phyloP scores from a whole-genome alignment of 2,329 filamentous ascomycete species.

The Westerdykella aurantiaca region DNA sequence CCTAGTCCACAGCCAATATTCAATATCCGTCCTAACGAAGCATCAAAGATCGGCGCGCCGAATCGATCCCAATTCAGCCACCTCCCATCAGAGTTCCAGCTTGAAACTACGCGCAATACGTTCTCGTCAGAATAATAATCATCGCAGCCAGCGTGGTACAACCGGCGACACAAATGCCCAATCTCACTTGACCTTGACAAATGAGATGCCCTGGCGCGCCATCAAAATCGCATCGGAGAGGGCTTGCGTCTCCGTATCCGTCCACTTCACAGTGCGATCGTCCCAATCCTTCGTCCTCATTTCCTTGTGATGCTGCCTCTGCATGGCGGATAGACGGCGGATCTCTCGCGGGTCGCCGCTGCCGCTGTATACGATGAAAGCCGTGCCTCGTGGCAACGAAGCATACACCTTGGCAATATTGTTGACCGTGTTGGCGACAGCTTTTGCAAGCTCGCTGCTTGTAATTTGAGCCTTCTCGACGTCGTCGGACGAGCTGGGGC shows the following conservation, averaged over 20 bases:
- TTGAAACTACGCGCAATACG: background rate
- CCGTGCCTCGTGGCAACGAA: slow-evolving; percentile 53
- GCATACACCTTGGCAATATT: slow-evolving; percentile 51
- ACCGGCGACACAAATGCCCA: slow-evolving; percentile 21
- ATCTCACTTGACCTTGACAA: slow-evolving; percentile 53
- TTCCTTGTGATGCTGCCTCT: slow-evolving; percentile 52
- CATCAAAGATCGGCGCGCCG: no score
- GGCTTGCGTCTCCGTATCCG: slow-evolving; percentile 57
- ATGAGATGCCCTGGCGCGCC: slow-evolving; percentile 54
- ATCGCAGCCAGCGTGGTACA: slow-evolving; percentile 15
- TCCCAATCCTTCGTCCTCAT: slow-evolving; percentile 59
- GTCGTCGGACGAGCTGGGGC: slow-evolving; percentile 10
- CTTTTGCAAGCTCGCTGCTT: slow-evolving; percentile 37
- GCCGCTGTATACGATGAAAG: slow-evolving; percentile 60
- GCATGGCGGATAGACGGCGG: slow-evolving; percentile 51
- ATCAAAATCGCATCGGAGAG: slow-evolving; percentile 51
- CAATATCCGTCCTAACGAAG: no score
- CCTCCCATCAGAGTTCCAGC: slow-evolving; percentile 4
- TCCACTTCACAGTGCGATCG: slow-evolving; percentile 58
- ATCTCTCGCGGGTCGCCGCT: slow-evolving; percentile 57
- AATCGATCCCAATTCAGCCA: slow-evolving; percentile 11
- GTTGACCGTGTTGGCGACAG: slow-evolving; percentile 47
- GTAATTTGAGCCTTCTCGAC: slow-evolving; percentile 14
- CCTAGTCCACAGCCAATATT: no score
- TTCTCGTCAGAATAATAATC: background rate